Evolutionary conservation across 441 rosid genomes (phyloP).

Genomic region (Pelargonium citronellum): DNA sequence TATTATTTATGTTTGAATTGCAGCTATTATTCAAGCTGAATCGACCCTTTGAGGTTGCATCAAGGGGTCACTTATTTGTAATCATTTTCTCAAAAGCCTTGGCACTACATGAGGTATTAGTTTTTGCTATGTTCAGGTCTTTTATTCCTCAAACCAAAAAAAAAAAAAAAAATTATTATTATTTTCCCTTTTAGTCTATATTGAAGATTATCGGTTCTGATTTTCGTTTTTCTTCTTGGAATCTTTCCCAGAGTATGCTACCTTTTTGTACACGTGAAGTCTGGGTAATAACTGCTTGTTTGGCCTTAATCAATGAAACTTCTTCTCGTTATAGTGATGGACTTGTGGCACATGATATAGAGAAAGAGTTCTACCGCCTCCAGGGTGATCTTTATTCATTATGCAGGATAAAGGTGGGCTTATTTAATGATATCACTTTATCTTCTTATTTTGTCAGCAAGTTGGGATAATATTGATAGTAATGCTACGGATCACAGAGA

Average conservation of each 20-base stretch:
- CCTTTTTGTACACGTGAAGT: slow-evolving; percentile 95
- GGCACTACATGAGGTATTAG: slow-evolving; percentile 69
- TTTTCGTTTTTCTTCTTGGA: slow-evolving; percentile 21
- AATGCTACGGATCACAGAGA: no score
- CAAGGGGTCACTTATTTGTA: slow-evolving; percentile 82
- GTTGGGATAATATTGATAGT: no score
- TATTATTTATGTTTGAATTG: slow-evolving; percentile 14
- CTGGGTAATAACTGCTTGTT: slow-evolving; percentile 93
- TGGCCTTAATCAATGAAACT: slow-evolving; percentile 65
- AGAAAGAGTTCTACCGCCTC: slow-evolving; percentile 89
- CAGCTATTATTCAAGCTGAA: slow-evolving; percentile 89
- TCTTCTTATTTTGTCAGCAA: no score
- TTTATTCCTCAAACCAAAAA: neutral
- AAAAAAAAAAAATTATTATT: neutral
- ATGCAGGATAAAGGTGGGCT: slow-evolving; percentile 75
- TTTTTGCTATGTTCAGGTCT: slow-evolving; percentile 14
- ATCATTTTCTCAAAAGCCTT: slow-evolving; percentile 77
- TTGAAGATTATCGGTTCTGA: slow-evolving; percentile 23
- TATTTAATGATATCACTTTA: neutral
- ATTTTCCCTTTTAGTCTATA: slow-evolving; percentile 10
- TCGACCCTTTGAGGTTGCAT: slow-evolving; percentile 95
- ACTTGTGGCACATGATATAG: slow-evolving; percentile 59
- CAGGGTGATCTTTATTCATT: slow-evolving; percentile 94
- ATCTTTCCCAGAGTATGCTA: slow-evolving; percentile 46
- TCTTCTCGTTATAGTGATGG: slow-evolving; percentile 65